These are phyloP conservation scores for Plasmodium adleri DNA, from an alignment of 169 alveolate species.

Conservation along the genomic window DNA sequence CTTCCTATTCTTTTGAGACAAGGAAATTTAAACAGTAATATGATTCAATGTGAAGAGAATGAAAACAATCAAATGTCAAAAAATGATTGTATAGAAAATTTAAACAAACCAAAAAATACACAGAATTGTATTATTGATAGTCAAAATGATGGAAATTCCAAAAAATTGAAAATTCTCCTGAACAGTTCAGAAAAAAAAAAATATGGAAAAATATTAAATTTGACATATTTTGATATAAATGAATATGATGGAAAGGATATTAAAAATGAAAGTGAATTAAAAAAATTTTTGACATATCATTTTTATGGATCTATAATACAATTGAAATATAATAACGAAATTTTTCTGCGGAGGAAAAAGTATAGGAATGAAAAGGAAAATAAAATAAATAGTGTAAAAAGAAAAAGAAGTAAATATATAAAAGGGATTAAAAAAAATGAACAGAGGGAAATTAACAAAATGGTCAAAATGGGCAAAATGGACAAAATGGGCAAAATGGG, in stretches of 20 bases:
- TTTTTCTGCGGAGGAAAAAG: constrained; percentile 9
- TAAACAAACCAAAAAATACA: neutral
- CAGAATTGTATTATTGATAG: neutral
- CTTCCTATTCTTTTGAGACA: too few relatives aligned
- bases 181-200: constrained; percentile 26
- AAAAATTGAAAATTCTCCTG: neutral
- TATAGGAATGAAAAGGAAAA: neutral
- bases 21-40: too few relatives aligned
- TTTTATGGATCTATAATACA: constrained; percentile 67
- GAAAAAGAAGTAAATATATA: neutral
- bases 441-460: neutral
- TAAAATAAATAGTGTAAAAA: neutral
- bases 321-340: constrained; percentile 45
- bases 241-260: constrained; percentile 9
- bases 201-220: constrained; percentile 20
- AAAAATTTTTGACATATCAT: constrained; percentile 26
- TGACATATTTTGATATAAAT: constrained; percentile 27
- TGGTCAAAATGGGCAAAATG: neutral
- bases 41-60: too few relatives aligned
- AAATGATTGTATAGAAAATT: neutral
- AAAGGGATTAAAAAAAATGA: neutral
- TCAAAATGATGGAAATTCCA: neutral
- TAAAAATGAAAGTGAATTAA: constrained; percentile 13
- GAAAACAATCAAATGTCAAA: neutral
- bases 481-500: neutral